Conservation (phyloP, 1,284 basidiomycete species). For the Austropuccinia psidii region DNA sequence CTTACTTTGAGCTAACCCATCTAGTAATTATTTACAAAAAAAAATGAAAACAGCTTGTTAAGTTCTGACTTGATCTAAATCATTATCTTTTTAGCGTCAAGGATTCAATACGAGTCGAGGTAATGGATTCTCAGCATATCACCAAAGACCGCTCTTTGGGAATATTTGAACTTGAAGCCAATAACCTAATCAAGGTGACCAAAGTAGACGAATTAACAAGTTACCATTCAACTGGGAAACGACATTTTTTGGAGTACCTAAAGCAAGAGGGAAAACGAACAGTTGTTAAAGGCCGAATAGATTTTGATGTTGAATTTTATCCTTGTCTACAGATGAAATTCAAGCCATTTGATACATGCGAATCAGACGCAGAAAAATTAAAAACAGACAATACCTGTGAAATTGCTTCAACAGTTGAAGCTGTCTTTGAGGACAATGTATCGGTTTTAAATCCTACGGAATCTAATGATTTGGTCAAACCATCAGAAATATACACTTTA, state of each 20-base stretch:
- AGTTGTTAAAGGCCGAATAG: conserved; percentile 65
- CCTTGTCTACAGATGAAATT: conserved; percentile 67
- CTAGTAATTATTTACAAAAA: conserved; percentile 53
- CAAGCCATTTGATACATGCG: conserved; percentile 39
- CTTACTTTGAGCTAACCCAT: no score
- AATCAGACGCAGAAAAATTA: conserved; percentile 59
- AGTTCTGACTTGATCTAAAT: not conserved
- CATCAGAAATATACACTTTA: no score
- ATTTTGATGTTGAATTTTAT: conserved; percentile 79
- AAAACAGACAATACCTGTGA: conserved; percentile 36
- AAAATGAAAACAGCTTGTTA: not conserved
- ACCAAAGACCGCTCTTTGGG: conserved; percentile 55
- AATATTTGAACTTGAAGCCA: not conserved
- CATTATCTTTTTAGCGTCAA: conserved; percentile 39
- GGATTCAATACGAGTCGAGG: conserved; percentile 65
- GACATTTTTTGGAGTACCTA: conserved; percentile 60
- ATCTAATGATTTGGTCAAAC: no score
- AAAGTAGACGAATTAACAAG: conserved; percentile 51
- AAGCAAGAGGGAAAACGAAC: conserved; percentile 57
- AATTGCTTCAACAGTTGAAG: no score
- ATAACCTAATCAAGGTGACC: conserved; percentile 19
- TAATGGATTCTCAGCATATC: conserved; percentile 91
- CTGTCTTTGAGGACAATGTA: no score
- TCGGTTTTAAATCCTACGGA: no score
- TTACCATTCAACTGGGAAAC: conserved; percentile 64